Percentiles rank a stretch among this genome's conserved stretches.
Evolutionary conservation across 345 rosid genomes (phyloP).

Genomic region (Gossypium sturtianum): DNA sequence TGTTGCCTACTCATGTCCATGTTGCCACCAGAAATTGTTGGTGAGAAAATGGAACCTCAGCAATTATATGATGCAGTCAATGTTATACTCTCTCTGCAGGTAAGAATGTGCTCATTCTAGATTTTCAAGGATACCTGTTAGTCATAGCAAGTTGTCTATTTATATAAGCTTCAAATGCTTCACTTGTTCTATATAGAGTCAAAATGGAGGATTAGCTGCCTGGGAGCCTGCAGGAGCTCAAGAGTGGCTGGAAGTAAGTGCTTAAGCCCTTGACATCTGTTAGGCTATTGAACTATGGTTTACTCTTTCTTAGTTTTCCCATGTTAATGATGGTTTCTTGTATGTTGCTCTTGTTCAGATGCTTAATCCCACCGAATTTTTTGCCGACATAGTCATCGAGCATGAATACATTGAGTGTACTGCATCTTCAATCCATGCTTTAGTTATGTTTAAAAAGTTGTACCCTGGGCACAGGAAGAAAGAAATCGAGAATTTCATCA

Average conservation of each 20-base stretch:
- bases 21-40: slow-evolving; percentile 69
- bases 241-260: slow-evolving; percentile 44
- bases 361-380: slow-evolving; percentile 48
- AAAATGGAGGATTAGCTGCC: slow-evolving; percentile 55
- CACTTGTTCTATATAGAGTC: slow-evolving; percentile 39
- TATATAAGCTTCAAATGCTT: neutral
- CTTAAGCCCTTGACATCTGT: neutral
- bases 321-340: neutral
- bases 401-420: slow-evolving; percentile 47
- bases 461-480: slow-evolving; percentile 36
- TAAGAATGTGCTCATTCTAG: slow-evolving; percentile 6
- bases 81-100: slow-evolving; percentile 57
- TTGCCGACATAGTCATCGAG: slow-evolving; percentile 31
- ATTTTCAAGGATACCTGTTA: neutral
- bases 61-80: slow-evolving; percentile 49
- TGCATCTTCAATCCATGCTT: slow-evolving; percentile 33
- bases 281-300: neutral
- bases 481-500: slow-evolving; percentile 33
- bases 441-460: slow-evolving; percentile 36
- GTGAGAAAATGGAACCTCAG: slow-evolving; percentile 47
- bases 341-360: slow-evolving; percentile 16
- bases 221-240: slow-evolving; percentile 61
- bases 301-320: neutral
- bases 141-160: neutral
- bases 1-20: slow-evolving; percentile 58